Percentiles rank a stretch among this genome's conserved stretches.
Evolutionary conservation across 495 filamentous ascomycete species (phyloP).

Genomic region (Penicillium bovifimosum): DNA sequence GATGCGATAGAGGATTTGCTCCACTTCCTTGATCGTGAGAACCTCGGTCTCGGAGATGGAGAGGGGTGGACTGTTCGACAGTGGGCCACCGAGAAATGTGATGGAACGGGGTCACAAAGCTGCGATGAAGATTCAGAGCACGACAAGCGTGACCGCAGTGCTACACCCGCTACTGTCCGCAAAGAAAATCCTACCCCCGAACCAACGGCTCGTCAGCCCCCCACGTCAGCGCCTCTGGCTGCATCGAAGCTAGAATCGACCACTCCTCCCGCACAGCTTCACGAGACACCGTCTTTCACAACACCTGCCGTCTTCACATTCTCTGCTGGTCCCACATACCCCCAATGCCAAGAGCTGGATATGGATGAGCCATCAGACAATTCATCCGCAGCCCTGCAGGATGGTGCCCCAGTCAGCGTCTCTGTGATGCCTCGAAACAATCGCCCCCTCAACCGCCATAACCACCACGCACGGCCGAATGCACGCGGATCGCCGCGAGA

Average conservation of each 20-base stretch:
- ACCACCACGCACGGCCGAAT: constrained; percentile 35
- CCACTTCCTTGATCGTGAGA: constrained; percentile 73
- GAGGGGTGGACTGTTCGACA: constrained; percentile 76
- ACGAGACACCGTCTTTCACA: constrained; percentile 24
- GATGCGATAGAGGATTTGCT: constrained; percentile 90
- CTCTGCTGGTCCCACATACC: constrained; percentile 52
- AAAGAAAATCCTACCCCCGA: constrained; percentile 42
- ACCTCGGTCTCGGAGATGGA: constrained; percentile 69
- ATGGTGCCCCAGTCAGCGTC: constrained; percentile 43
- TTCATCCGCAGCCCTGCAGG: constrained; percentile 25
- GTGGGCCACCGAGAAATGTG: constrained; percentile 77
- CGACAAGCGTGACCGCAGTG: constrained; percentile 49
- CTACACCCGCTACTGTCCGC: constrained; percentile 57
- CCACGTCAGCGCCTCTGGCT: constrained; percentile 36
- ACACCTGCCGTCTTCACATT: constrained; percentile 61
- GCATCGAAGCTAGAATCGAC: constrained; percentile 24
- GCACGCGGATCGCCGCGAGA: constrained; percentile 38
- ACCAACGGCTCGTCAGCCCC: constrained; percentile 21
- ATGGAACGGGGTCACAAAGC: constrained; percentile 52
- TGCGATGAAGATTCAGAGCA: constrained; percentile 68
- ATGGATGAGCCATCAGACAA: constrained; percentile 51
- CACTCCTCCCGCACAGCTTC: constrained; percentile 15
- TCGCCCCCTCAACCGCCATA: constrained; percentile 48
- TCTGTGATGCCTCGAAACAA: constrained; percentile 48
- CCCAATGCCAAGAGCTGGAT: constrained; percentile 58